Evolutionary conservation across 495 filamentous ascomycete genomes (phyloP), one percentile per base, ranked within the genome.

Genomic region (Pyrenula massariospora): DNA sequence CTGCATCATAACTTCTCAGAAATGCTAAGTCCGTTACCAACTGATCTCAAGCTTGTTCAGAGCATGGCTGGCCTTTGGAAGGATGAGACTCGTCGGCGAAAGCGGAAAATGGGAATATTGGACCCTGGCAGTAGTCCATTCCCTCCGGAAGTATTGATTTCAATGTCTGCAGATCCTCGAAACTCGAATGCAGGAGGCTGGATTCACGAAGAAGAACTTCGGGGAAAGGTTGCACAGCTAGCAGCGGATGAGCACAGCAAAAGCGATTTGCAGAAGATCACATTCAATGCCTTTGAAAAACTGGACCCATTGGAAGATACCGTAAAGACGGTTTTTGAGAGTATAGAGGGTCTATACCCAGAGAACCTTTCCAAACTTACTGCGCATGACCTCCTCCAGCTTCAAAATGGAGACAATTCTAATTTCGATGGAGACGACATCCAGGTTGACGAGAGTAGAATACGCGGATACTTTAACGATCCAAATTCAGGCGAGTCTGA

Each of bases 21-120:
- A 68, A 74, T 78, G 12, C 70, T 84, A n/a, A 75, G 78, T 42
- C 83, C 86, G 12, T 64, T 83, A 53, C 68, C 77, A 0, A 66
- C 79, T 0, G 84, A 89, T 59, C 74, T 91, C 64, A 93, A 91
- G 63, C 70, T 89, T 2, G 91, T 96, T 48, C 89, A 87, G 64
- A 97, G 94, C 60, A 89, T 98, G 85, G 91, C 88, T 56, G 89
- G 88, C 2, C 68, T 98, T 19, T 98, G 93, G 93, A 83, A 83
- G 68, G 91, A 96, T 64, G 93, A 98, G 67, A 89, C 84, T 1
- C 80, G 79, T 48, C 81, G 93, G 52, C 82, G 91, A 31, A 90
- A 87, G 63, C 77, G 76, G 58, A 76, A 73, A 47, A 82, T 90
- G 76, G 80, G 82, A 12, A 70, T 85, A 22, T 60, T 65, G 2